A percentile compares a stretch with the other conserved stretches of the same genome.
phyloP scores from a whole-genome alignment of 2,329 filamentous ascomycete species.

The Diaporthe sp. region DNA sequence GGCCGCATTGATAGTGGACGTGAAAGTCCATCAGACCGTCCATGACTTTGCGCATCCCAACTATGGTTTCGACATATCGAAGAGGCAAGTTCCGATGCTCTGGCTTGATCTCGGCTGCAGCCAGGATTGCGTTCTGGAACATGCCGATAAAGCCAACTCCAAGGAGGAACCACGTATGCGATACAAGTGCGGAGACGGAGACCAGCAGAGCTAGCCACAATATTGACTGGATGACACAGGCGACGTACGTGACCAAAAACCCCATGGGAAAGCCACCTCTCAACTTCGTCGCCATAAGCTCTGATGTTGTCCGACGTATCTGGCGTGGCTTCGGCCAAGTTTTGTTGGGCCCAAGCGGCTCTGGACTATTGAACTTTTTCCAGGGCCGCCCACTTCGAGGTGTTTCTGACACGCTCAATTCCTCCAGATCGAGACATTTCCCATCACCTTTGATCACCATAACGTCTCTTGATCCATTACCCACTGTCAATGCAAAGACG shows the following conservation, averaged over 20 bases:
- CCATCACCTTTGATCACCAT: constrained; percentile 54
- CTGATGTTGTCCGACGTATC: neutral
- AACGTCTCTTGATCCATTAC: constrained; percentile 57
- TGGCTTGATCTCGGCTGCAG: constrained; percentile 48
- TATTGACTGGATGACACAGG: constrained; percentile 46
- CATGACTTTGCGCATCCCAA: constrained; percentile 32
- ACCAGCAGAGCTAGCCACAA: constrained; percentile 58
- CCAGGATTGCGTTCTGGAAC: constrained; percentile 55
- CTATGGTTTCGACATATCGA: constrained; percentile 15
- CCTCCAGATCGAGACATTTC: constrained; percentile 56
- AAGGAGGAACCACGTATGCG: constrained; percentile 57
- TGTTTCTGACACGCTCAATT: constrained; percentile 48
- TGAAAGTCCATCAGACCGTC: constrained; percentile 39
- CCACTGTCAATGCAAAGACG: constrained; percentile 53
- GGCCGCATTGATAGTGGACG: neutral
- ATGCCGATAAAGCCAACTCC: constrained; percentile 57
- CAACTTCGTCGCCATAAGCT: neutral
- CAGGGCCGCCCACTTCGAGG: constrained; percentile 33
- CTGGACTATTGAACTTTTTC: constrained; percentile 32
- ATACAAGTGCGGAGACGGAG: constrained; percentile 51
- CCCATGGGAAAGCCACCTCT: constrained; percentile 30
- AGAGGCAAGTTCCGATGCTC: constrained; percentile 39
- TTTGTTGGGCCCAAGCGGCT: neutral
- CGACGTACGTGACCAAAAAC: constrained; percentile 43
- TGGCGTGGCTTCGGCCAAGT: constrained; percentile 8